These are phyloP conservation scores for Colletotrichum sp. DNA, from an alignment of 2,329 filamentous ascomycete species.

Conservation along the genomic window DNA sequence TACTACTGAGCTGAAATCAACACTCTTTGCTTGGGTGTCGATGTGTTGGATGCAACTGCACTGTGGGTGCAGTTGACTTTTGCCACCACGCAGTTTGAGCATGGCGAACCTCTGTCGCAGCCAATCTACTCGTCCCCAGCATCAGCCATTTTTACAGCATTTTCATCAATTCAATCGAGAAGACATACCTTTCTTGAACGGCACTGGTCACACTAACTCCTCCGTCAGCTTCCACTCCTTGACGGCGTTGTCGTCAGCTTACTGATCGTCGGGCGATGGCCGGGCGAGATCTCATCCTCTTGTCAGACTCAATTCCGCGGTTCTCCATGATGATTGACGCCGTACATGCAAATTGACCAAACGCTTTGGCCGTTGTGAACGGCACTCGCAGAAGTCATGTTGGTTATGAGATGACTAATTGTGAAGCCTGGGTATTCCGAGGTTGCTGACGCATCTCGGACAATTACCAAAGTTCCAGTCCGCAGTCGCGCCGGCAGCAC, in stretches of 20 bases:
- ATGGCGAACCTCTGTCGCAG: conserved; percentile 34
- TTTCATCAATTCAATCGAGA: background rate
- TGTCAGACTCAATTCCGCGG: conserved; percentile 13
- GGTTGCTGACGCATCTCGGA: background rate
- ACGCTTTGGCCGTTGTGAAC: background rate
- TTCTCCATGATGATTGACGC: conserved; percentile 3
- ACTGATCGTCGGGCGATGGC: conserved; percentile 29
- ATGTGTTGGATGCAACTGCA: conserved; percentile 25
- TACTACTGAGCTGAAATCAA: conserved; percentile 42
- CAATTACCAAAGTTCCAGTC: background rate
- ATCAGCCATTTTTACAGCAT: background rate
- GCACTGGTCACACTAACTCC: background rate
- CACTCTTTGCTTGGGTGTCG: conserved; percentile 34
- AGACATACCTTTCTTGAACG: background rate
- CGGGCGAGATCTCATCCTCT: background rate
- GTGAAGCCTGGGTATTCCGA: background rate
- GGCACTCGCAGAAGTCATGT: background rate
- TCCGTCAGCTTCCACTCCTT: conserved; percentile 24
- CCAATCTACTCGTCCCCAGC: conserved; percentile 24
- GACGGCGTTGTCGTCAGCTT: background rate
- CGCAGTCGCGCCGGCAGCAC: background rate
- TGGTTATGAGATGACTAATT: background rate
- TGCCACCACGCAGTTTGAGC: conserved; percentile 37
- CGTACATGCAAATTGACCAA: background rate
- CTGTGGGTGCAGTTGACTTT: conserved; percentile 37